Evolutionary conservation across 192 early-diverging fungal genomes (phyloP), one percentile per base, ranked within the genome.

Genomic region (Coemansia sp.): DNA sequence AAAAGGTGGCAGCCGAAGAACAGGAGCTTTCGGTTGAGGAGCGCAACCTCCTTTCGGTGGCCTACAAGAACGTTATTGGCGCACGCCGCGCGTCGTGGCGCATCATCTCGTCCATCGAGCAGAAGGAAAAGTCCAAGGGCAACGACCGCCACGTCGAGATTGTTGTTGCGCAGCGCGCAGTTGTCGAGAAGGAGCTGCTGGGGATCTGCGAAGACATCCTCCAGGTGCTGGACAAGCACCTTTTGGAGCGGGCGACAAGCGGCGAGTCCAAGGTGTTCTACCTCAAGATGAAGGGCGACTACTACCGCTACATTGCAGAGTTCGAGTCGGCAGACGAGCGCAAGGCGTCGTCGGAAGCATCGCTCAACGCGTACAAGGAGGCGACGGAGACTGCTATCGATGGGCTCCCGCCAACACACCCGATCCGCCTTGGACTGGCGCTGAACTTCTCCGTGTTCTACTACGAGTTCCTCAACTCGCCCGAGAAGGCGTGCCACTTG

Each of bases 251-350:
- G 67, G 93, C 95, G 53, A 90, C 93, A 70, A 87, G 87, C 77
- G 94, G 95, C 76, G 97, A 99, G 86, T 98, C 96, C 83, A 95
- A 96, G 88, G 96, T 99, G 70, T 99, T 99, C 84, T 99, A 97
- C 87, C 94, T 93, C 88, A 99, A 99, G 91, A 99, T 99, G 97
- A 98, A 96, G 93, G 97, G 97, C 67, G 97, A 99, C 83, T 99
- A 99, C 88, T 92, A 93, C 89, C 92, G 97, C 79, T 99, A 99
- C 87, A 89, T 99, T 51, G 97, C 97, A 71, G 97, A 99, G 87
- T 99, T 99, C 80, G 90, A 93, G 75, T 85, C 87, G 40, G 91
- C 89, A 49, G 92, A 93, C 65, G 85, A 87, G 79, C 90, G 96
- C 72, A 93, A 94, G 86, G 89, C 91, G 39, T 91, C 96, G 57